Percentiles rank a stretch among this genome's conserved stretches.
These are phyloP conservation scores for Microsporum ferrugineum DNA, from an alignment of 2,329 filamentous ascomycete species.

Conservation along the genomic window DNA sequence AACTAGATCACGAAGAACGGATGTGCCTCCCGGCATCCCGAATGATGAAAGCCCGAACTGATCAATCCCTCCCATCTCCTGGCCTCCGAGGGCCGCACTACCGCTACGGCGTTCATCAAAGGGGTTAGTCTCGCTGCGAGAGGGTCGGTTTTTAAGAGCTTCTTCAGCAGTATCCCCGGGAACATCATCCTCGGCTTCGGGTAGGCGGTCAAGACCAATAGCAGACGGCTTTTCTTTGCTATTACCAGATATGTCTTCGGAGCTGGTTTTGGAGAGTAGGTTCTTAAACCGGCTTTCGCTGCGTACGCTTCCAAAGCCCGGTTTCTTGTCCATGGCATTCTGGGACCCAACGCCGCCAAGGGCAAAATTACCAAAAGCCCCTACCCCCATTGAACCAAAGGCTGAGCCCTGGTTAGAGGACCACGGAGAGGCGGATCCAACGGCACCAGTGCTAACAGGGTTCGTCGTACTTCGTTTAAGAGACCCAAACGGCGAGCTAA, in stretches of 20 bases:
- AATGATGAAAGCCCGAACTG: conserved; percentile 50
- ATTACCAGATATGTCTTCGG: conserved; percentile 48
- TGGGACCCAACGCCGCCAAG: conserved; percentile 41
- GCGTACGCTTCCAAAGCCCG: conserved; percentile 52
- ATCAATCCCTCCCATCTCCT: conserved; percentile 50
- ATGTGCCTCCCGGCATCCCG: conserved; percentile 47
- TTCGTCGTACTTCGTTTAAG: conserved; percentile 47
- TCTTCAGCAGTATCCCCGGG: conserved; percentile 43
- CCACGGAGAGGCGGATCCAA: conserved; percentile 41
- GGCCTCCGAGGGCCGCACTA: conserved; percentile 60
- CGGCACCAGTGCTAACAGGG: conserved; percentile 33
- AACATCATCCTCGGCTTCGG: conserved; percentile 39
- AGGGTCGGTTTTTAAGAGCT: conserved; percentile 35
- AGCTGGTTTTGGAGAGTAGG: conserved; percentile 65
- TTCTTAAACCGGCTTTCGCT: conserved; percentile 79
- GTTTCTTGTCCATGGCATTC: conserved; percentile 57
- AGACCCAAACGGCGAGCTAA: conserved; percentile 40
- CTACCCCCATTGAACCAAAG: conserved; percentile 56
- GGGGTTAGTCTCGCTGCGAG: conserved; percentile 40
- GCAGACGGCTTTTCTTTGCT: conserved; percentile 46
- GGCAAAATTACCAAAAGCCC: conserved; percentile 80
- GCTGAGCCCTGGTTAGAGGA: conserved; percentile 47
- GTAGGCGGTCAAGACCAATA: conserved; percentile 42
- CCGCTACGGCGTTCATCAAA: conserved; percentile 45
- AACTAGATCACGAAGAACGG: conserved; percentile 47